Evolutionary conservation across 2,329 filamentous ascomycete species (phyloP).

Genomic region (Alternaria infectoria): DNA sequence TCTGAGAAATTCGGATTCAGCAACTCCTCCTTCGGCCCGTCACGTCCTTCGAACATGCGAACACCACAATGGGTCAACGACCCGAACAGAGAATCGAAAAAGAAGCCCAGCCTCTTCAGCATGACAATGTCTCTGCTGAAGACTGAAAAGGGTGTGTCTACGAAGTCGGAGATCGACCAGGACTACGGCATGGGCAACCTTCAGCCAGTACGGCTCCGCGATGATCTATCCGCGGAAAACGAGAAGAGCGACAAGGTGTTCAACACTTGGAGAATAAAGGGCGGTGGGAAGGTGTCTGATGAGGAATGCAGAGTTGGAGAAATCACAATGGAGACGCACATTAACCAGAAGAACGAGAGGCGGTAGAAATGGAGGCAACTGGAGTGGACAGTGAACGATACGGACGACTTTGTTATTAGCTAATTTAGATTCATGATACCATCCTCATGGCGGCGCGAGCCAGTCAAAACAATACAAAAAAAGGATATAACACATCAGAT

Average conservation of each 20-base stretch:
- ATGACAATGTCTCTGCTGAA: conserved; percentile 31
- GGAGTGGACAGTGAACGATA: not conserved
- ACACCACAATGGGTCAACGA: conserved; percentile 26
- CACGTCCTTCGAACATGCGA: conserved; percentile 20
- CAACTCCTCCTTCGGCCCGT: conserved; percentile 12
- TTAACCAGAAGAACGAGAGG: conserved; percentile 28
- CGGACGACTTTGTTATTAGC: not conserved
- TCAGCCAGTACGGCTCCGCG: conserved; percentile 34
- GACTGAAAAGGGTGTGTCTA: conserved; percentile 23
- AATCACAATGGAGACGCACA: conserved; percentile 37
- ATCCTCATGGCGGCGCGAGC: not conserved
- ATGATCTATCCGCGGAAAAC: conserved; percentile 28
- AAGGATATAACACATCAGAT: not conserved
- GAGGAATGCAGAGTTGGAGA: conserved; percentile 28
- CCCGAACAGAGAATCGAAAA: conserved; percentile 17
- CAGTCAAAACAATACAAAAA: not conserved
- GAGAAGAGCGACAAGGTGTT: conserved; percentile 35
- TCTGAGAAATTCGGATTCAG: conserved; percentile 29
- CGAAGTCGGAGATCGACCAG: conserved; percentile 20
- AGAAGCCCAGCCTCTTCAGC: conserved; percentile 28
- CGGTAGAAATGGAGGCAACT: not conserved
- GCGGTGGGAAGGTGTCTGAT: conserved; percentile 33
- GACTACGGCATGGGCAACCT: conserved; percentile 32
- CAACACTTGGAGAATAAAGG: conserved; percentile 38
- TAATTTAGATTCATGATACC: conserved; percentile 13